Conservation (phyloP, 164 flowering plant genomes). For the Tinospora cordifolia region DNA sequence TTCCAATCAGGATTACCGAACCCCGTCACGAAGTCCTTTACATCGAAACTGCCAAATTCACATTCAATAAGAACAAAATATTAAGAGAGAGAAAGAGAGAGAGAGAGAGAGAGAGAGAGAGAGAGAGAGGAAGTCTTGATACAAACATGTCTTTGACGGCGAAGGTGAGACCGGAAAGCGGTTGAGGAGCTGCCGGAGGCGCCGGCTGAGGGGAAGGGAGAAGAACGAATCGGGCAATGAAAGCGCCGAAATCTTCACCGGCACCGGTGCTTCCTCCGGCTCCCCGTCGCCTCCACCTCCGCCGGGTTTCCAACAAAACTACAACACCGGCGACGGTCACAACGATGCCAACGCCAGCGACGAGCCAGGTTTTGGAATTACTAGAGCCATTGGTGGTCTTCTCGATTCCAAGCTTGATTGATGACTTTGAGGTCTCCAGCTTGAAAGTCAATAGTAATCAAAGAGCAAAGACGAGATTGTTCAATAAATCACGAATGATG, state of each 20-base stretch:
- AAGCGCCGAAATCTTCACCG: slow-evolving; percentile 73
- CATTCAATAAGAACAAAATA: background rate
- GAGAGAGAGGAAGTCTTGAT: background rate
- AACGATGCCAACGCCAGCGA: slow-evolving; percentile 36
- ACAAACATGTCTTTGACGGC: slow-evolving; percentile 74
- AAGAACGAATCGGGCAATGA: slow-evolving; percentile 59
- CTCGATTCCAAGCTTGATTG: slow-evolving; percentile 13
- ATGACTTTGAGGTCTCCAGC: slow-evolving; percentile 16
- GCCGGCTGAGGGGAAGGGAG: slow-evolving; percentile 79
- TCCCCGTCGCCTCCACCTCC: slow-evolving; percentile 27
- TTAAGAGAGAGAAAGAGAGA: background rate
- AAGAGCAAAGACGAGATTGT: background rate
- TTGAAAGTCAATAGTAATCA: background rate
- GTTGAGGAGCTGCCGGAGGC: slow-evolving; percentile 72
- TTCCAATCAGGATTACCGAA: slow-evolving; percentile 84
- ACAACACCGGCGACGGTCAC: slow-evolving; percentile 60
- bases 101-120: background rate
- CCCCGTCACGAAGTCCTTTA: slow-evolving; percentile 74
- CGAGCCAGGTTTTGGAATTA: slow-evolving; percentile 69
- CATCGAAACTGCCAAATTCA: slow-evolving; percentile 51
- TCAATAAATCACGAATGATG: background rate
- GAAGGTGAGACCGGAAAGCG: slow-evolving; percentile 62
- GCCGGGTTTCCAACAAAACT: slow-evolving; percentile 44
- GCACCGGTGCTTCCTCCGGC: background rate
- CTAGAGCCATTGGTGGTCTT: slow-evolving; percentile 31